Evolutionary conservation across 2,329 filamentous ascomycete species (phyloP).

Genomic region (Torrubiellomyces zombiae): DNA sequence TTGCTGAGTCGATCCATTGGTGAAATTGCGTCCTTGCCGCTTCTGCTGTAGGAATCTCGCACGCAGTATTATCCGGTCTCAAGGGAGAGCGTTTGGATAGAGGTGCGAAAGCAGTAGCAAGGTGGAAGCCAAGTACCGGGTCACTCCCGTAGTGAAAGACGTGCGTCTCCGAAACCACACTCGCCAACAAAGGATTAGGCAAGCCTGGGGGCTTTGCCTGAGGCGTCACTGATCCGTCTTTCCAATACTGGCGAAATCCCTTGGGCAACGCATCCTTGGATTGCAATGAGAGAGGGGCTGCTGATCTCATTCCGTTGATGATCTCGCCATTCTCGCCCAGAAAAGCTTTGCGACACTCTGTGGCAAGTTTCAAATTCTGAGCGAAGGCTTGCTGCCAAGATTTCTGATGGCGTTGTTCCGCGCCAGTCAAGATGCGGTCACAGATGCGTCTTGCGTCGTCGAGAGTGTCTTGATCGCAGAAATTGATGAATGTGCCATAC

Average conservation of each 20-base stretch:
- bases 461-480: slow-evolving; percentile 32
- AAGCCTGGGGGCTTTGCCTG: slow-evolving; percentile 4
- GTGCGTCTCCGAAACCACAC: slow-evolving; percentile 15
- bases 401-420: slow-evolving; percentile 5
- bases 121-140: slow-evolving; percentile 38
- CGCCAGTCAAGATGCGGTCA: slow-evolving; percentile 8
- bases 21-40: slow-evolving; percentile 27
- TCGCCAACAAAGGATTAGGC: slow-evolving; percentile 30
- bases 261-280: slow-evolving; percentile 8
- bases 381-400: slow-evolving; percentile 5
- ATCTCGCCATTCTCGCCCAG: slow-evolving; percentile 8
- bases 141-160: slow-evolving; percentile 30
- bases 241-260: slow-evolving; percentile 17
- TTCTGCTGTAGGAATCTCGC: slow-evolving; percentile 10
- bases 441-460: slow-evolving; percentile 22
- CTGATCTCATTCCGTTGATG: slow-evolving; percentile 18
- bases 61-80: slow-evolving; percentile 6
- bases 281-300: slow-evolving; percentile 17
- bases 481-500: slow-evolving; percentile 28
- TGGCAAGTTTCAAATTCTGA: slow-evolving; percentile 8
- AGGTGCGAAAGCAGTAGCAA: slow-evolving; percentile 28
- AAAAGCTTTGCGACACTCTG: slow-evolving; percentile 4
- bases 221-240: slow-evolving; percentile 14
- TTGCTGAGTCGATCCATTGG: slow-evolving; percentile 27
- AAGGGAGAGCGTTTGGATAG: slow-evolving; percentile 23